Base-by-base conservation (phyloP, 1,139 yeast species). In the Suhomyces coccinellae region DNA sequence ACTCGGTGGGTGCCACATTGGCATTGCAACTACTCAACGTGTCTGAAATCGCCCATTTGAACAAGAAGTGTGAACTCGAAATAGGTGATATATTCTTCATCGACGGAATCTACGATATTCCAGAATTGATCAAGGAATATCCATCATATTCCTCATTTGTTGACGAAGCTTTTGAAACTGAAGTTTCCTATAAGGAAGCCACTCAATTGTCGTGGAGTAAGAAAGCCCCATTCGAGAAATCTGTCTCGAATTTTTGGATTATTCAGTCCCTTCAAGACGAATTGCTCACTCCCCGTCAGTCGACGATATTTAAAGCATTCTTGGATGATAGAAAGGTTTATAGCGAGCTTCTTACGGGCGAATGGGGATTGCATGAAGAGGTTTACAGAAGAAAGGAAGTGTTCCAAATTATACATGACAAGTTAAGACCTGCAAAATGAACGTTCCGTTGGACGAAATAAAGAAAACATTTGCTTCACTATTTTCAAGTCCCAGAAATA, bases 1-100 rank as follows among this genome's bases (percentile, higher is more conserved):
- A 89, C 63, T 86, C 95, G 0, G 95, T 85, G 2, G 96, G 97
- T 0, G 89, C 93, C 1, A 82, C 87, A 3, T 59, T 89, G 38
- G 71, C 79, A 2, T 66, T 85, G 28, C 95, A 87, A 58, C 55
- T 82, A 6, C 52, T 82, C 17, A 67, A 69, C 45, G 60, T 52
- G 44, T 45, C 16, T n/a, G 36, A 38, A 17, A 38, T 34, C 1
- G 16, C 27, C 11, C 12, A 2, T 4, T 17, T 29, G 8, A 17
- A 20, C 4, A 15, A 6, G 11, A 6, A 11, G 8, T 34, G 34
- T 17, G 24, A 14, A 4, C n/a, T 41, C 13, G 6, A 40, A 10
- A 27, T 30, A 2, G 43, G 36, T 2, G 16, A 33, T 3, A 13
- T 56, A 35, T 61, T 75, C 20, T 58, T 79, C 4, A 6, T 37